Conservation (phyloP, 1,284 basidiomycete species). For the Sporisorium scitamineum region DNA sequence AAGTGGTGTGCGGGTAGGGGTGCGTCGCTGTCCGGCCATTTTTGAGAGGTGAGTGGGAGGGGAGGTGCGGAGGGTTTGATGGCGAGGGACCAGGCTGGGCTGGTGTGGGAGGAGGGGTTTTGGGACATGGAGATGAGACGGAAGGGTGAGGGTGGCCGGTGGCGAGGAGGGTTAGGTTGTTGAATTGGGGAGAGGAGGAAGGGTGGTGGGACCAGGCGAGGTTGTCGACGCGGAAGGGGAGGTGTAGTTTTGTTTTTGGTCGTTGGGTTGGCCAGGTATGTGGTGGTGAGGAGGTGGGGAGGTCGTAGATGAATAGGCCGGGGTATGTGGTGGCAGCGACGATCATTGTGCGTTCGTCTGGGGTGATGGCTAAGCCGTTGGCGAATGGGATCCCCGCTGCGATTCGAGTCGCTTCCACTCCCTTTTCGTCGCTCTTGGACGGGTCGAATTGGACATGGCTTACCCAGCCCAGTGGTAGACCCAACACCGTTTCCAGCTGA, state of each 20-base stretch:
- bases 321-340: slow-evolving; percentile 74
- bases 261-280: neutral
- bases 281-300: slow-evolving; percentile 64
- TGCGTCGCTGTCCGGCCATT: slow-evolving; percentile 16
- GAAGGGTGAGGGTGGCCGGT: slow-evolving; percentile 77
- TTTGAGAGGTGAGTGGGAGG: neutral
- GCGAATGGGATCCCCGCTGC: slow-evolving; percentile 75
- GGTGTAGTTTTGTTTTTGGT: slow-evolving; percentile 70
- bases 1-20: slow-evolving; percentile 21
- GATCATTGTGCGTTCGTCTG: slow-evolving; percentile 73
- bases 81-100: slow-evolving; percentile 25
- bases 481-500: slow-evolving; percentile 74
- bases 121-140: slow-evolving; percentile 72
- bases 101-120: slow-evolving; percentile 60
- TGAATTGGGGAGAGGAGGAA: neutral
- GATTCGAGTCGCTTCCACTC: slow-evolving; percentile 65
- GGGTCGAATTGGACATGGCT: slow-evolving; percentile 42
- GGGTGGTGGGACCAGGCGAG: slow-evolving; percentile 71
- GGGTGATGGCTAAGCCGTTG: slow-evolving; percentile 77
- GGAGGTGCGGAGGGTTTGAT: slow-evolving; percentile 9
- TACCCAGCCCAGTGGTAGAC: slow-evolving; percentile 75
- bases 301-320: slow-evolving; percentile 73
- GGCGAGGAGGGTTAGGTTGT: slow-evolving; percentile 72
- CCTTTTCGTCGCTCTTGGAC: neutral
- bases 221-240: slow-evolving; percentile 78